Base-by-base conservation (phyloP, 2,329 filamentous ascomycete genomes). In the Stagonosporopsis vannaccii region DNA sequence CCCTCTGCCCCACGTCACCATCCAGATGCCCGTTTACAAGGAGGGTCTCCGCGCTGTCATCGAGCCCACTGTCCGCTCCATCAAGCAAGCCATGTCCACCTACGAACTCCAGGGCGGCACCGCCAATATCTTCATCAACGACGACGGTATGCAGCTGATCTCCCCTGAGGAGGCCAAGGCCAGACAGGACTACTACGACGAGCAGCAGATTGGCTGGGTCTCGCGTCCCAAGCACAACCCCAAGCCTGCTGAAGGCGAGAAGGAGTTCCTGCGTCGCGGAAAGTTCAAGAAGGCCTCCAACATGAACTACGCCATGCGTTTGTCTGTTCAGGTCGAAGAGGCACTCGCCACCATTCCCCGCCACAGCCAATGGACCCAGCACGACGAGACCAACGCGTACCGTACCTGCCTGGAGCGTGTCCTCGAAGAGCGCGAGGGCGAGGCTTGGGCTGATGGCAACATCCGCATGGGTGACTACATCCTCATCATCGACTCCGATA, bases 1-100 rank as follows among this genome's bases (percentile, higher is more conserved):
- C 75, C 78, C 76, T 71, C 80, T 93, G 15, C 90, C 89, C 2
- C 90, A 91, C 69, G 82, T 91, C 61, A 82, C 79, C 3, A 90
- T 96, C 37, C 91, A 96, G 71, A 93, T 90, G 73, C 91, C 91
- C 4, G 90, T 96, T 0, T 96, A 95, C 80, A 95, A 94, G 75
- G 91, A 96, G 74, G 90, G 91, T 62, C 82, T 96, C 2, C 79
- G 79, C 32, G 85, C 81, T 59, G 91, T 96, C 74, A 92, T 93
- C 67, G 84, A 82, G 19, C 90, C 90, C 7, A 94, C 90, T 0
- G 85, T 93, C 67, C 87, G 86, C 68, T 92, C 90, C 2, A 84
- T 93, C 76, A 92, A 92, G 77, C 87, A 90, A 68, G 80, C 80
- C 25, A 82, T 82, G 15, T 80, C 79, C 1, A 81, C 79, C 11